These are phyloP conservation scores for Hansfordia pulvinata DNA, from an alignment of 2,329 filamentous ascomycete species.

Conservation along the genomic window DNA sequence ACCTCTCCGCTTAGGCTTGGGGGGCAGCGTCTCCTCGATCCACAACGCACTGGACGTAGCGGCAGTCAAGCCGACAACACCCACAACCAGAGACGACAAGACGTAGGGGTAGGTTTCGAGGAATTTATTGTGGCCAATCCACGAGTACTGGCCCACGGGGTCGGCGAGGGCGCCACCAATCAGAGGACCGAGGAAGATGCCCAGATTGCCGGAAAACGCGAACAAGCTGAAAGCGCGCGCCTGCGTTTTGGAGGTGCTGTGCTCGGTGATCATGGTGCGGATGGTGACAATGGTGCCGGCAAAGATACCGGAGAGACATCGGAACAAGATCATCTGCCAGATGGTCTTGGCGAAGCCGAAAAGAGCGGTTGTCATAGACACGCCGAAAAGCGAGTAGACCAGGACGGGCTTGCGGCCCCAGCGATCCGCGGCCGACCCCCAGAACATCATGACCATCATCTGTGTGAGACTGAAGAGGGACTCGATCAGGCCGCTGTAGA, in stretches of 20 bases:
- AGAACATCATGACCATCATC: constrained; percentile 64
- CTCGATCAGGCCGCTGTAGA: constrained; percentile 67
- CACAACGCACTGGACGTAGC: constrained; percentile 38
- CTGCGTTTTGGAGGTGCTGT: constrained; percentile 55
- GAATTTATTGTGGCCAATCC: constrained; percentile 42
- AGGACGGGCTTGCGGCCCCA: constrained; percentile 62
- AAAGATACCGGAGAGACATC: constrained; percentile 61
- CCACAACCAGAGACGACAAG: constrained; percentile 46
- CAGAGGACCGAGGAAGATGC: constrained; percentile 59
- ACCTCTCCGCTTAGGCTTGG: constrained; percentile 9
- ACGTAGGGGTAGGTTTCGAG: constrained; percentile 53
- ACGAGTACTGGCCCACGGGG: constrained; percentile 49
- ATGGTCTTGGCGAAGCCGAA: constrained; percentile 57
- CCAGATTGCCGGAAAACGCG: constrained; percentile 60
- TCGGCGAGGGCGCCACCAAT: constrained; percentile 57
- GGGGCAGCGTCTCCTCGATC: constrained; percentile 45
- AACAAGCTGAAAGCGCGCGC: constrained; percentile 65
- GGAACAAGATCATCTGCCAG: constrained; percentile 62
- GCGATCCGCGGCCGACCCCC: constrained; percentile 55
- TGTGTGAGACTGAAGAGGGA: constrained; percentile 62
- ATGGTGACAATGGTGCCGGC: constrained; percentile 62
- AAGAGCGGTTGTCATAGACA: constrained; percentile 43
- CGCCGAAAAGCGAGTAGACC: constrained; percentile 50
- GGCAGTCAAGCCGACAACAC: constrained; percentile 35
- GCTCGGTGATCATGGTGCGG: constrained; percentile 64